Percentiles rank a stretch among this genome's conserved stretches.
Evolutionary conservation across 805 yeast genomes (phyloP).

Genomic region (Kluyveromyces aestuarii): DNA sequence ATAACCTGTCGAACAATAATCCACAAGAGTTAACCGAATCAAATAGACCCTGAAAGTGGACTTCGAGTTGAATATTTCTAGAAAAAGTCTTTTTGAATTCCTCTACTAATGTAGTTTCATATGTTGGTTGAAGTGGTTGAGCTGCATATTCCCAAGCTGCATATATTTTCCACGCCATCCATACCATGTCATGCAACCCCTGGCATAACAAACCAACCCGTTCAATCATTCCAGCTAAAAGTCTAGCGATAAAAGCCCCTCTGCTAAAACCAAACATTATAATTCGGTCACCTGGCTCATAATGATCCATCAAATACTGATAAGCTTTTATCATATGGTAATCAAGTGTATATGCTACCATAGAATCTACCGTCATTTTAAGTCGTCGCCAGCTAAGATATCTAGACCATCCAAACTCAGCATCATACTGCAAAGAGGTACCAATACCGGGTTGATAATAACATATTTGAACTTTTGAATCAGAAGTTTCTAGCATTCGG

Average conservation of each 20-base stretch:
- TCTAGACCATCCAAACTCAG: slow-evolving; percentile 14
- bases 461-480: slow-evolving; percentile 36
- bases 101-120: slow-evolving; percentile 36
- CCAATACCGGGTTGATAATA: slow-evolving; percentile 69
- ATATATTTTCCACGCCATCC: slow-evolving; percentile 56
- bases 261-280: slow-evolving; percentile 53
- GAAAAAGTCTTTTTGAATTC: slow-evolving; percentile 51
- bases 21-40: slow-evolving; percentile 67
- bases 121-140: slow-evolving; percentile 40
- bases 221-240: slow-evolving; percentile 57
- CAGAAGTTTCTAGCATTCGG: slow-evolving; percentile 40
- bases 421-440: slow-evolving; percentile 36
- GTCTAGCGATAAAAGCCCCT: slow-evolving; percentile 60
- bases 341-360: slow-evolving; percentile 46
- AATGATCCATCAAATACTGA: slow-evolving; percentile 40
- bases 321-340: slow-evolving; percentile 52
- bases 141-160: slow-evolving; percentile 51
- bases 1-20: slow-evolving; percentile 43
- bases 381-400: slow-evolving; percentile 11
- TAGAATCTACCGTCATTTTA: slow-evolving; percentile 31
- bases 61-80: slow-evolving; percentile 31
- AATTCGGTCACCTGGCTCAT: slow-evolving; percentile 41
- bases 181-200: slow-evolving; percentile 48
- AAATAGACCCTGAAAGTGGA: slow-evolving; percentile 59
- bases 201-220: slow-evolving; percentile 48